Evolutionary conservation across 176 grass and related monocot species (phyloP).

Genomic region (Oryza australiensis): DNA sequence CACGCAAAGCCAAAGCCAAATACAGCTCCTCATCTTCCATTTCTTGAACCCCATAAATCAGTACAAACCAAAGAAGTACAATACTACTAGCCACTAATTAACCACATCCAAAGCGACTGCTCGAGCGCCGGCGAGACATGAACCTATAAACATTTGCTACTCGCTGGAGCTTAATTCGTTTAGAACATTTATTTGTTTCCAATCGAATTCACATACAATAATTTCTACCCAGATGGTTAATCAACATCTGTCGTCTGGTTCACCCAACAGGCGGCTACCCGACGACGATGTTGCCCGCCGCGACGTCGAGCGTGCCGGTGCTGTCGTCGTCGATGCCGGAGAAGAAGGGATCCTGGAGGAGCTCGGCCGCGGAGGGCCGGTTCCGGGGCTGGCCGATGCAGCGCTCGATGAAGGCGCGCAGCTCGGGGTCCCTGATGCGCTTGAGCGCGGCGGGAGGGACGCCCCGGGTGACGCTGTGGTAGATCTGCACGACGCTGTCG

Average conservation of each 20-base stretch:
- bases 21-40: constrained; percentile 11
- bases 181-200: not conserved
- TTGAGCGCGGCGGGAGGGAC: constrained; percentile 52
- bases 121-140: not conserved
- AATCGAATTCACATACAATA: not conserved
- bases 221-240: not conserved
- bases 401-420: constrained; percentile 73
- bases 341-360: constrained; percentile 83
- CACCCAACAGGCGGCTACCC: not conserved
- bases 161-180: constrained; percentile 20
- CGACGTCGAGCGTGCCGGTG: constrained; percentile 12
- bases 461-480: constrained; percentile 58
- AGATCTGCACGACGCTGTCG: constrained; percentile 76
- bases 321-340: constrained; percentile 52
- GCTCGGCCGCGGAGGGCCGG: constrained; percentile 69
- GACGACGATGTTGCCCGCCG: not conserved
- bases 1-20: constrained; percentile 9
- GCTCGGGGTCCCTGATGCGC: constrained; percentile 65
- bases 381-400: constrained; percentile 66
- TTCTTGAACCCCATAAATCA: constrained; percentile 15
- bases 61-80: constrained; percentile 27
- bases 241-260: too few relatives aligned
- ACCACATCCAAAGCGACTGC: not conserved
- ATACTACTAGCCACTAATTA: not conserved
- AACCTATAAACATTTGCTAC: constrained; percentile 43